Evolutionary conservation across 2,329 filamentous ascomycete species (phyloP).

Genomic region (Colletotrichum noveboracense): DNA sequence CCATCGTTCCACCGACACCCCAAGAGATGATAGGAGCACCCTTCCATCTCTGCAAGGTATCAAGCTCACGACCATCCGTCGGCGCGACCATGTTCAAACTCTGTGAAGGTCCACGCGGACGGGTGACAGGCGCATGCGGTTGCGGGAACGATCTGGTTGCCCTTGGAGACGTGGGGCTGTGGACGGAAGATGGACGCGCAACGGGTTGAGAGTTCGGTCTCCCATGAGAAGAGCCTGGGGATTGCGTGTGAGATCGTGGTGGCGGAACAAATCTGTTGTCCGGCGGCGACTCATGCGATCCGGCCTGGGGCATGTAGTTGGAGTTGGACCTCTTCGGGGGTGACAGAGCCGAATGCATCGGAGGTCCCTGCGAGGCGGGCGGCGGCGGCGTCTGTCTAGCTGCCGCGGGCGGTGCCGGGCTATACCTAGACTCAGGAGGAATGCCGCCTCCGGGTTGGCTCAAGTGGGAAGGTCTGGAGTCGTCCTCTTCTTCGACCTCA

Average conservation of each 20-base stretch:
- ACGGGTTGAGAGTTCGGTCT: conserved; percentile 45
- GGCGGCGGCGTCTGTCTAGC: conserved; percentile 58
- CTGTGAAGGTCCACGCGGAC: conserved; percentile 58
- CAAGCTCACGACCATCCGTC: conserved; percentile 70
- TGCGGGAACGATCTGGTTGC: conserved; percentile 23
- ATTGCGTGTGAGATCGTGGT: conserved; percentile 66
- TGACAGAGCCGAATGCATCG: conserved; percentile 51
- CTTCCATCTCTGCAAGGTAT: conserved; percentile 88
- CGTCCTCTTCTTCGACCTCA: conserved; percentile 66
- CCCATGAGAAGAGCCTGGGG: conserved; percentile 55
- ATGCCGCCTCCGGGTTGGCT: conserved; percentile 19
- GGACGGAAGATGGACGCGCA: conserved; percentile 60
- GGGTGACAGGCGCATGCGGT: conserved; percentile 35
- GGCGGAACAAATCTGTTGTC: conserved; percentile 57
- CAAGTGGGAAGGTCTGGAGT: conserved; percentile 21
- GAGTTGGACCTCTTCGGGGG: conserved; percentile 60
- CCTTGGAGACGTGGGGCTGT: conserved; percentile 48
- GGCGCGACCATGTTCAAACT: conserved; percentile 64
- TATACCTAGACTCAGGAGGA: conserved; percentile 41
- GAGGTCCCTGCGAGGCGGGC: conserved; percentile 39
- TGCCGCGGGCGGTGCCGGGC: conserved; percentile 36
- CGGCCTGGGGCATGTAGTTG: conserved; percentile 53
- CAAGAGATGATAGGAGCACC: conserved; percentile 87
- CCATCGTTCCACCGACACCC: conserved; percentile 82
- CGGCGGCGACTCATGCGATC: conserved; percentile 28